These are phyloP conservation scores for Claviceps capensis DNA, from an alignment of 2,329 filamentous ascomycete species.

Conservation along the genomic window DNA sequence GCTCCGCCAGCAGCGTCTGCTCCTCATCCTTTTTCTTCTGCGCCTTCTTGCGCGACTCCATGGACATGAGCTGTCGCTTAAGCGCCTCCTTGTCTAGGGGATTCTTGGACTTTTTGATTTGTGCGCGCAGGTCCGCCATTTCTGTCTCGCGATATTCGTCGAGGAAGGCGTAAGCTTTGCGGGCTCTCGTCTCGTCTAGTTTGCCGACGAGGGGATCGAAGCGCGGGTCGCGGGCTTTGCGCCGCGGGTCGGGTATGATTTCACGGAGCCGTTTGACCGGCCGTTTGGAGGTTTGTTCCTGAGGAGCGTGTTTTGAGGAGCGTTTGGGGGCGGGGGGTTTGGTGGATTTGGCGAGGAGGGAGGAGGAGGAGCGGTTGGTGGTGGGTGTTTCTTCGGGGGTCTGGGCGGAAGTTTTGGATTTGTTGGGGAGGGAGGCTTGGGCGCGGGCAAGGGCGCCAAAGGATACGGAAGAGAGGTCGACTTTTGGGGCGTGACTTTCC, in stretches of 20 bases:
- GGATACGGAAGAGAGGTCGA: slow-evolving; percentile 50
- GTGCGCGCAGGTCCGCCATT: slow-evolving; percentile 56
- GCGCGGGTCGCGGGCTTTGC: slow-evolving; percentile 68
- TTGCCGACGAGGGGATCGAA: slow-evolving; percentile 52
- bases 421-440: slow-evolving; percentile 49
- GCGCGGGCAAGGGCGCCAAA: slow-evolving; percentile 87
- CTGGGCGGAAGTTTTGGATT: neutral
- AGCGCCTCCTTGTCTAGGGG: slow-evolving; percentile 52
- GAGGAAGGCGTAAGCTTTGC: slow-evolving; percentile 74
- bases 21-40: slow-evolving; percentile 56
- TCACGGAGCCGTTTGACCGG: slow-evolving; percentile 71
- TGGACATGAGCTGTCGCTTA: slow-evolving; percentile 59
- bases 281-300: slow-evolving; percentile 67
- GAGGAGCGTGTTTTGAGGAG: slow-evolving; percentile 77
- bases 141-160: slow-evolving; percentile 77
- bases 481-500: slow-evolving; percentile 13
- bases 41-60: slow-evolving; percentile 65
- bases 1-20: slow-evolving; percentile 55
- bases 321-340: slow-evolving; percentile 18
- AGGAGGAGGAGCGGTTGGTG: neutral
- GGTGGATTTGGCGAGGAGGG: slow-evolving; percentile 1
- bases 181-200: slow-evolving; percentile 43
- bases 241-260: slow-evolving; percentile 42
- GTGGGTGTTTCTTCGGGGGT: neutral
- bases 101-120: slow-evolving; percentile 54